phyloP scores from a whole-genome alignment of 2,329 filamentous ascomycete genomes.

The Ophiostoma angusticollis region DNA sequence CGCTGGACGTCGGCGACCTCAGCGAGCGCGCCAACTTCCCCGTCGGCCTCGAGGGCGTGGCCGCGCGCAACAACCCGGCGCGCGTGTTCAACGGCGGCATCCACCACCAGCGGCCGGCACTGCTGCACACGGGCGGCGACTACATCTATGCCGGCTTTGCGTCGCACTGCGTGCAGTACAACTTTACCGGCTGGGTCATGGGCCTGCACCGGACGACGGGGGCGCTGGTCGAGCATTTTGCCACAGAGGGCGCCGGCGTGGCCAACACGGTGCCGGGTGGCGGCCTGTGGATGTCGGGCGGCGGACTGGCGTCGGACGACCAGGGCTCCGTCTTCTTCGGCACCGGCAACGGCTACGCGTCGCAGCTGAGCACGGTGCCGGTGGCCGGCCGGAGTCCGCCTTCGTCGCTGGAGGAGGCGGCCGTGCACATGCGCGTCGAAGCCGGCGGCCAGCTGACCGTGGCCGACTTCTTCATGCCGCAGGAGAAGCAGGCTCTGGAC shows the following conservation, averaged over 20 bases:
- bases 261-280: constrained; percentile 26
- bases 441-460: constrained; percentile 28
- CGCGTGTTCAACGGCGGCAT: constrained; percentile 34
- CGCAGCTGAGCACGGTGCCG: constrained; percentile 29
- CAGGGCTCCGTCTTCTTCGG: constrained; percentile 33
- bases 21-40: constrained; percentile 29
- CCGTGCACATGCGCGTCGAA: constrained; percentile 34
- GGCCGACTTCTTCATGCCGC: constrained; percentile 38
- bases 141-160: constrained; percentile 36
- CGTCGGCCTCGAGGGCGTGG: constrained; percentile 27
- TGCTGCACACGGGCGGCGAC: constrained; percentile 32
- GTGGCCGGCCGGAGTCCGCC: constrained; percentile 31
- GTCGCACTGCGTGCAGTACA: constrained; percentile 38
- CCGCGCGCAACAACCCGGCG: constrained; percentile 31
- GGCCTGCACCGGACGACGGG: constrained; percentile 34
- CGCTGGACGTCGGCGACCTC: constrained; percentile 31
- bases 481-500: constrained; percentile 34
- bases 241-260: constrained; percentile 31
- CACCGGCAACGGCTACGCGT: constrained; percentile 35
- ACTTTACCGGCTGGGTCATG: constrained; percentile 37
- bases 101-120: constrained; percentile 32
- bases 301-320: constrained; percentile 34
- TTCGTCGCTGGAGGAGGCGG: constrained; percentile 33
- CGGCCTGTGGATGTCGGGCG: constrained; percentile 37
- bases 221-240: constrained; percentile 28